Evolutionary conservation across 768 basidiomycete species (phyloP).

Genomic region (Exsudoporus frostii): DNA sequence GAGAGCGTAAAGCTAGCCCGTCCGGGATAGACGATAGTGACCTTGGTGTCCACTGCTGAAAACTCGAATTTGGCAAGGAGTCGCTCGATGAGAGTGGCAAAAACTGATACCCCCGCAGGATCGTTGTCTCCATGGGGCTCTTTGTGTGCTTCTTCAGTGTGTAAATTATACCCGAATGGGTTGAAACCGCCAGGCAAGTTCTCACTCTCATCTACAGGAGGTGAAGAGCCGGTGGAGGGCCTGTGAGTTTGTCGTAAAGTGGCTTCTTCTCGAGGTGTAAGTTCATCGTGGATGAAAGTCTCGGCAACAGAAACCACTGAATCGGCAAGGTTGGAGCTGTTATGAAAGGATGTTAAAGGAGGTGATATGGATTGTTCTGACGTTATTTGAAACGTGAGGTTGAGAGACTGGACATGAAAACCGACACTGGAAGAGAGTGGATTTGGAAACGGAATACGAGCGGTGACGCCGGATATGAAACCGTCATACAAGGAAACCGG

Average conservation of each 20-base stretch:
- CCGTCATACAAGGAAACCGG: slow-evolving; percentile 72
- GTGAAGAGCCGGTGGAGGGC: slow-evolving; percentile 35
- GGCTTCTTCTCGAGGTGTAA: slow-evolving; percentile 68
- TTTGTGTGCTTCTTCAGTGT: slow-evolving; percentile 35
- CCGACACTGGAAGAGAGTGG: slow-evolving; percentile 72
- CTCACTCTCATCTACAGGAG: slow-evolving; percentile 34
- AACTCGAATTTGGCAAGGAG: slow-evolving; percentile 78
- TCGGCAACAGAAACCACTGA: slow-evolving; percentile 85
- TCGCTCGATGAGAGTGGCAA: slow-evolving; percentile 76
- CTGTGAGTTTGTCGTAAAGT: slow-evolving; percentile 68
- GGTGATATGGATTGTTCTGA: slow-evolving; percentile 18
- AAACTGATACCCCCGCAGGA: slow-evolving; percentile 74
- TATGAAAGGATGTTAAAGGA: slow-evolving; percentile 8
- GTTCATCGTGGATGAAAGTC: slow-evolving; percentile 81
- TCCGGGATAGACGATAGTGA: slow-evolving; percentile 66
- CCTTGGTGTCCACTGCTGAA: slow-evolving; percentile 61
- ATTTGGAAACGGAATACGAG: slow-evolving; percentile 82
- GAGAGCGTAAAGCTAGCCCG: slow-evolving; percentile 59
- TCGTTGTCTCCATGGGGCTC: slow-evolving; percentile 44
- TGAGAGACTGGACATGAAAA: slow-evolving; percentile 63
- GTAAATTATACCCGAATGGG: slow-evolving; percentile 39
- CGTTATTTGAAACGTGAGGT: slow-evolving; percentile 59
- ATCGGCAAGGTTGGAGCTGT: slow-evolving; percentile 53
- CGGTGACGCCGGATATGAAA: slow-evolving; percentile 68
- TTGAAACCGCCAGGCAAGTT: slow-evolving; percentile 68